Evolutionary conservation across 2,329 filamentous ascomycete genomes (phyloP).

Genomic region (Fusarium algeriense): DNA sequence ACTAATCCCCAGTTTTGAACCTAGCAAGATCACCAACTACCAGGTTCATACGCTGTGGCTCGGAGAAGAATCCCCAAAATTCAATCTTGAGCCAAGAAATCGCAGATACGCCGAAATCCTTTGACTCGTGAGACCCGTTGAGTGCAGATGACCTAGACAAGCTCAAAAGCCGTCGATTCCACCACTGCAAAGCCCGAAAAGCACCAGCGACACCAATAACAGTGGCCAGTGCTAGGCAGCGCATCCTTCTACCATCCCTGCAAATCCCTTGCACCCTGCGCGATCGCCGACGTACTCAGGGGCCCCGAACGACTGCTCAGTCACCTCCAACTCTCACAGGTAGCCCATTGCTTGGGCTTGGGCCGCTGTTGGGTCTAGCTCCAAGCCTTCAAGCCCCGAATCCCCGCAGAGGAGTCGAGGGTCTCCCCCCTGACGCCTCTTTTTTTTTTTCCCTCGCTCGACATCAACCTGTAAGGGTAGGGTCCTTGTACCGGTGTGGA

Average conservation of each 20-base stretch:
- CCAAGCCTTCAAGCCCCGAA: constrained; percentile 41
- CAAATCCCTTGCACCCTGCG: constrained; percentile 36
- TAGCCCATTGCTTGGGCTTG: constrained; percentile 41
- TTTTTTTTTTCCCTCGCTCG: constrained; percentile 34
- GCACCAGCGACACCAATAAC: constrained; percentile 1
- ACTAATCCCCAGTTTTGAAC: constrained; percentile 1
- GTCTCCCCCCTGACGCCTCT: constrained; percentile 47
- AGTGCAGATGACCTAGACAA: constrained; percentile 18
- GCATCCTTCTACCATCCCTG: constrained; percentile 26
- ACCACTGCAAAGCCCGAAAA: constrained; percentile 14
- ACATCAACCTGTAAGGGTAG: constrained; percentile 29
- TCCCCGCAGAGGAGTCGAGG: constrained; percentile 47
- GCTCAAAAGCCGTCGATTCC: constrained; percentile 23
- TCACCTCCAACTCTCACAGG: constrained; percentile 37
- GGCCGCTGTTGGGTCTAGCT: constrained; percentile 47
- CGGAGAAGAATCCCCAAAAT: constrained; percentile 4
- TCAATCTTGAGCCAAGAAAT: constrained; percentile 1
- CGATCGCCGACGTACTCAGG: constrained; percentile 48
- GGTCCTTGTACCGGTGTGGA: constrained; percentile 32
- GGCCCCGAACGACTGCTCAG: constrained; percentile 47
- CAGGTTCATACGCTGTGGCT: constrained; percentile 5
- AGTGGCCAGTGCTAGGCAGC: constrained; percentile 26
- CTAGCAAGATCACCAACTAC: not conserved
- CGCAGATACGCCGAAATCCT: constrained; percentile 4
- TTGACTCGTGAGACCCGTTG: constrained; percentile 27